Evolutionary conservation across 306 rosid genomes (phyloP), one percentile per base, ranked within the genome.

Genomic region (Quercus alba): DNA sequence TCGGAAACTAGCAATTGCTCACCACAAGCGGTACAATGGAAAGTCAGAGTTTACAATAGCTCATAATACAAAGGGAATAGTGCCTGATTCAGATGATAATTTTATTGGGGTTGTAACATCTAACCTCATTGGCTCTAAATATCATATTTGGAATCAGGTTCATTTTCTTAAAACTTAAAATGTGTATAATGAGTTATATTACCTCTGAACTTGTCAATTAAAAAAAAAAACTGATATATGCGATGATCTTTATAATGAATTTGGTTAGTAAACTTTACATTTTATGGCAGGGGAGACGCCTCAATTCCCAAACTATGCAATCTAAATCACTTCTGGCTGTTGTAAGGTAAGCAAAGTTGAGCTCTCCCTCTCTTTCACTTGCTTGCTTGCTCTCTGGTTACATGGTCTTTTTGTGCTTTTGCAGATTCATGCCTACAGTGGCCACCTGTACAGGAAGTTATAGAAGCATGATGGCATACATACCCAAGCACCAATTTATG

Each of bases 71-170:
- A 93, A 84, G 81, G 97, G 95, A 35, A 58, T 93, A 19, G 5
- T 87, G 30, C 86, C 90, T 78, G 77, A 54, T 69, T 85, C 88
- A 5, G 97, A 94, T 75, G 90, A 85, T 30, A 83, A 89, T 70
- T 90, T 91, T 82, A 87, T 91, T 72, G 99, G 99, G 75, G 88
- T 78, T 23, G 84, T 94, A 8, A 84, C 88, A 3, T 86, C 99
- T n/a, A 94, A 93, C 85, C 82, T 94, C 64, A 71, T 93, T 66
- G 99, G 99, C 19, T 93, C 99, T 17, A 94, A 90, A 66, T 94
- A 93, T 81, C 83, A 78, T 26, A 89, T 95, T 49, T 91, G 94
- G 97, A 94, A 93, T 84, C 91, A 93, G 97, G 97, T 90, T 82
- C 15, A 73, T 28, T 80, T 44, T 73, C 56, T 33, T 68, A 11